Evolutionary conservation across 345 rosid genomes (phyloP), one percentile per base, ranked within the genome.

Genomic region (Camelina neglecta): DNA sequence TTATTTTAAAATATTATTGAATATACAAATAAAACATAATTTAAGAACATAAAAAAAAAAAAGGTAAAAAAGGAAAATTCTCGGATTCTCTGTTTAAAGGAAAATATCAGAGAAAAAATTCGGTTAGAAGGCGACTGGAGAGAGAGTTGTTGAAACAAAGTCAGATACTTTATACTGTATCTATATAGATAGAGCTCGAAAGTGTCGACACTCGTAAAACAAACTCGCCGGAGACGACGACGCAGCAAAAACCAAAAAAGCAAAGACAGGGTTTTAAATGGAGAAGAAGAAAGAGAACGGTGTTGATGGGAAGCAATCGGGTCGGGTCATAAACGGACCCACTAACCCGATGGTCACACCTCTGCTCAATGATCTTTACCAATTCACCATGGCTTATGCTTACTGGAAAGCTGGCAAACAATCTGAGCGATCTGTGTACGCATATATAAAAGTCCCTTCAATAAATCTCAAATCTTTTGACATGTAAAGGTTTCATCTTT

Each of bases 261-360:
- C n/a, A n/a, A 0, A 35, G 16, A 18, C 18, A 26, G 16, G n/a
- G 31, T 26, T 7, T 61, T 50, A 16, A 74, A 83, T 80, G 86
- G 83, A 79, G 60, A 41, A 21, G 60, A 41, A 21, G 53, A 67
- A 67, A 67, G 65, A 39, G 54, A 77, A 85, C 38, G 85, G 85
- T 16, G 65, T 73, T 29, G 73, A 13, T 53, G 74, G 21, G 26
- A 69, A 58, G 18, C 56, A 36, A 41, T 18, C 72, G 75, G 84
- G 85, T 83, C 82, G 84, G 85, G 83, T 60, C 11, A 13, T 84
- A 2, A 73, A 65, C 6, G 86, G 85, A 10, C 98, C 99, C 36
- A 89, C 98, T 4, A 95, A 95, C 79, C 96, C 97, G 16, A 92
- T 95, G 92, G 97, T 88, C 1, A 92, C 99, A 7, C 98, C 99